Evolutionary conservation across 768 basidiomycete genomes (phyloP), one percentile per base, ranked within the genome.

Genomic region (Panellus pusillus): DNA sequence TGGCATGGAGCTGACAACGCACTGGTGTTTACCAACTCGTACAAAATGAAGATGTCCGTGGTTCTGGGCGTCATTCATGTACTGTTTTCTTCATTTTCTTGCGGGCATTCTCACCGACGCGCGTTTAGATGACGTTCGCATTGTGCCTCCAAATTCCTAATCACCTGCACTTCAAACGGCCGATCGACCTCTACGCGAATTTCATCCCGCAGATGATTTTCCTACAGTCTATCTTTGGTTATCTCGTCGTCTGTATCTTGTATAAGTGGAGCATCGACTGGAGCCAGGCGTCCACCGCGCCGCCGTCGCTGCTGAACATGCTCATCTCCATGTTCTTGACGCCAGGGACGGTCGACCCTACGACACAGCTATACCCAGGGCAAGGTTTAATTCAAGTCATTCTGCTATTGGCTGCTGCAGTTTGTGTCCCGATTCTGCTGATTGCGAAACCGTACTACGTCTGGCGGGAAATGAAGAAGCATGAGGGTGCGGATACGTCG

Each of bases 21-120:
- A 2, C 79, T 99, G 54, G 86, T 97, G 39, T 99, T 98, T 72
- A 89, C 89, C 47, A 99, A 99, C 72, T 98, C 95, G 36, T 96
- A 96, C 78, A 99, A 98, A 85, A 99, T 99, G 97, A 98, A 99
- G 77, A 93, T 98, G 93, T 91, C 93, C 18, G 87, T 99, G 65
- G 83, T 98, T 32, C 72, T 99, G 48, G 97, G 97, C 69, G 95
- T 99, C 60, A 89, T 90, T 55, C 96, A 99, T 70, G 96, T 98
- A 74, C 73, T 46, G 44, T 15, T 42, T 43, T 35, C 28, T 28
- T 37, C 47, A 6, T 6, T 36, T 44, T 50, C 17, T 31, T 19
- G 42, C 32, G 38, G 3, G 24, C 24, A 40, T 35, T 27, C n/a
- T 44, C 18, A 29, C 44, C 58, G 44, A 62, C 50, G 38, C 47